Evolutionary conservation across 106 monocot species (phyloP).

Genomic region (Dendrobium nobile): DNA sequence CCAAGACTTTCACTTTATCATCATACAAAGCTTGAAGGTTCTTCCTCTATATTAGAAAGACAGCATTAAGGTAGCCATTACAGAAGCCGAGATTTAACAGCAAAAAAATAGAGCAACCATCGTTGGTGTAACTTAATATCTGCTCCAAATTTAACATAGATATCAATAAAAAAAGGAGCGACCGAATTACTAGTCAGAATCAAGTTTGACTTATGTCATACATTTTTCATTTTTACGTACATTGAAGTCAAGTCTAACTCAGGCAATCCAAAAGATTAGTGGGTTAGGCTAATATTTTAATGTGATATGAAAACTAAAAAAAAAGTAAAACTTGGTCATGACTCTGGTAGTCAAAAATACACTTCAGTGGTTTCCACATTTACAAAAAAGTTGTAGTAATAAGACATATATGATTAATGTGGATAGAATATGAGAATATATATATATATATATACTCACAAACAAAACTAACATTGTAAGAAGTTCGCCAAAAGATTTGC

Average conservation of each 20-base stretch:
- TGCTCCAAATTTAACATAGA: neutral
- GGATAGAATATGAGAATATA: neutral
- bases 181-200: neutral
- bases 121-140: neutral
- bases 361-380: neutral
- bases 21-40: constrained; percentile 52
- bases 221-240: neutral
- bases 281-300: neutral
- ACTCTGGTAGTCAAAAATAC: neutral
- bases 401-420: neutral
- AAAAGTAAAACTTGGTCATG: neutral
- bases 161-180: neutral
- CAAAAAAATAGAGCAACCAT: neutral
- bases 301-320: neutral
- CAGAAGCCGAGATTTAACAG: neutral
- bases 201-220: neutral
- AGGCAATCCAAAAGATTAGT: neutral
- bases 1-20: constrained; percentile 63
- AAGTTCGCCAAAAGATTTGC: neutral
- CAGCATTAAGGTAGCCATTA: neutral
- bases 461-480: neutral
- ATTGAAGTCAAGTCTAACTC: neutral
- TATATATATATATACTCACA: neutral
- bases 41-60: constrained; percentile 41
- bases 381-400: neutral